phyloP scores from a whole-genome alignment of 2,329 filamentous ascomycete species.

The Fusarium xyrophilum region DNA sequence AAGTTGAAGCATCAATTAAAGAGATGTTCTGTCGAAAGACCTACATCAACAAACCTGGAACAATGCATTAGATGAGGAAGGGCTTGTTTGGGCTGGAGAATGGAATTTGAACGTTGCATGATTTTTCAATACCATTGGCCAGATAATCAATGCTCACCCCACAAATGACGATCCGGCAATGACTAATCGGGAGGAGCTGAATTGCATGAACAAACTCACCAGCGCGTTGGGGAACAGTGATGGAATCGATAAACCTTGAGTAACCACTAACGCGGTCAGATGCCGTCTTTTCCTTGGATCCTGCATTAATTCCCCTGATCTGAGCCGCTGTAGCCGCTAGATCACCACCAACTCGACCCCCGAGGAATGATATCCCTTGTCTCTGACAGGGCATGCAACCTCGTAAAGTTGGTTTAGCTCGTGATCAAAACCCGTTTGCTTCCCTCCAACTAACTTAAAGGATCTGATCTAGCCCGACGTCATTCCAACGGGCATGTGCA shows the following conservation, averaged over 20 bases:
- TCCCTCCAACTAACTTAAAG: neutral
- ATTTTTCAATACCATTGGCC: neutral
- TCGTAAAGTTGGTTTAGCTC: constrained; percentile 11
- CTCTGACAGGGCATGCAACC: neutral
- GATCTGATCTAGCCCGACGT: constrained; percentile 5
- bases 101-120: neutral
- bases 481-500: neutral
- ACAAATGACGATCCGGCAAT: neutral
- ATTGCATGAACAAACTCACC: neutral
- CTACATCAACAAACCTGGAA: neutral
- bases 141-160: neutral
- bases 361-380: constrained; percentile 6
- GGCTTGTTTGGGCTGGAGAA: constrained; percentile 1
- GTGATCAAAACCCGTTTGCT: constrained; percentile 12
- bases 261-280: neutral
- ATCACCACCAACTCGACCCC: neutral
- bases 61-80: neutral
- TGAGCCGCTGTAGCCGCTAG: constrained; percentile 16
- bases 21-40: neutral
- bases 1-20: rapidly evolving
- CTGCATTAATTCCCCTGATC: neutral
- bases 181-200: neutral
- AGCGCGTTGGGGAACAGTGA: neutral
- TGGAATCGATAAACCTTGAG: neutral
- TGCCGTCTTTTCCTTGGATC: constrained; percentile 8